phyloP scores from a whole-genome alignment of 176 grass and related monocot genomes.

The Bolboschoenus planiculmis region DNA sequence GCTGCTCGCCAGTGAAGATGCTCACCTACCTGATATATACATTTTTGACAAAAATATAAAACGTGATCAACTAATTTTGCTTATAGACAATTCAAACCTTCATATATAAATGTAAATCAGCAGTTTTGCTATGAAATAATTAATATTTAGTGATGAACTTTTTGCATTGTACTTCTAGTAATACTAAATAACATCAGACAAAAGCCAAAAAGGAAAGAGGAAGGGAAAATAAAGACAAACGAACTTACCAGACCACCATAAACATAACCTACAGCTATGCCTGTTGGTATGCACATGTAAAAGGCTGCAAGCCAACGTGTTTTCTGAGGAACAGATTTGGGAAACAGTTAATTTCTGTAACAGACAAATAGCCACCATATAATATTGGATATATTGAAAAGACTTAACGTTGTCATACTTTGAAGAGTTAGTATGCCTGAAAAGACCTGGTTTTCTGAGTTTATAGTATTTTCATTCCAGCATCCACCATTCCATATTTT shows the following conservation, averaged over 20 bases:
- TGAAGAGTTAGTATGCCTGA: neutral
- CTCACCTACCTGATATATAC: slow-evolving; percentile 47
- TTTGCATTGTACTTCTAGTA: neutral
- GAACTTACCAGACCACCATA: slow-evolving; percentile 86
- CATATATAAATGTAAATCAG: neutral
- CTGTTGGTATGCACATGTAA: slow-evolving; percentile 99
- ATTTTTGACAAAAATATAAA: neutral
- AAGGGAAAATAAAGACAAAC: slow-evolving; percentile 13
- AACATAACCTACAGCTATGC: slow-evolving; percentile 92
- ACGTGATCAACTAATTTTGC: neutral
- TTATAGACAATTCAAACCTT: neutral
- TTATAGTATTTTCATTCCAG: neutral
- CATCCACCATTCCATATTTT: neutral
- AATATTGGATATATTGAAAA: slow-evolving; percentile 15
- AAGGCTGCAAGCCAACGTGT: slow-evolving; percentile 91
- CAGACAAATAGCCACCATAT: neutral
- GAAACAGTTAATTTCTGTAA: slow-evolving; percentile 30
- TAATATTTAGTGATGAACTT: neutral
- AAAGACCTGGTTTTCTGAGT: neutral
- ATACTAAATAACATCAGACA: neutral
- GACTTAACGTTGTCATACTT: neutral
- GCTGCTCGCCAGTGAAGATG: slow-evolving; percentile 83
- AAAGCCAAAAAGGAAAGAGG: slow-evolving; percentile 13
- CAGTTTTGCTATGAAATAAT: neutral
- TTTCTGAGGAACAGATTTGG: slow-evolving; percentile 60